Base-by-base conservation (phyloP, 345 rosid species). In the Rhodamnia rubescens region DNA sequence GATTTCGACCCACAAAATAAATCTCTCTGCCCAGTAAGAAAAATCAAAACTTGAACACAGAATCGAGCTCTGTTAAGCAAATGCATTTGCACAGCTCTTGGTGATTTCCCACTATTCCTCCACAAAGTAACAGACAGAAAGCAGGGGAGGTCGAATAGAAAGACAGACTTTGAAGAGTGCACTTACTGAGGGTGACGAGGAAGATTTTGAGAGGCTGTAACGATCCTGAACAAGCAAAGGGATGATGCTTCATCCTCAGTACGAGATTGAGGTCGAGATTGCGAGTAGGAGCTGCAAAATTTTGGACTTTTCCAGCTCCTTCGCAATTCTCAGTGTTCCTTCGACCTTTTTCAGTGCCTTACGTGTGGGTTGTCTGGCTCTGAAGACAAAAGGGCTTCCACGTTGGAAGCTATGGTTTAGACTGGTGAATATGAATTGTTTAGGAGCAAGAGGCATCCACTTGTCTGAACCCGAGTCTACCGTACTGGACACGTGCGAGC, bases 131-230 rank as follows among this genome's bases (percentile, higher is more conserved):
- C 58, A 29, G 56, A 82, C 54, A 69, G 26, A 36, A 69, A 69
- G 47, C 80, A 36, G 26, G 80, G 80, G 80, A 69, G 14, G 80
- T 36, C 80, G 47, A 53, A 44, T 26, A 61, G 47, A 47, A 53
- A 85, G 57, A 54, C 24, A 82, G 32, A 42, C 11, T 42, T 55
- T 26, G 52, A 55, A 58, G 44, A 51, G 78, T 57, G 82, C 56
- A 84, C 54, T 44, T 69, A 86, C 87, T 40, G 78, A 86, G 82
- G 16, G 61, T 52, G 82, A 86, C 81, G 85, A 86, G 52, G 58
- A 86, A 27, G 57, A 51, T 21, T 78, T 49, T 22, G 16, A 69
- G 64, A 49, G 54, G 49, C 84, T 36, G 49, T 16, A 82, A 52
- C 47, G 53, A 59, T 20, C 40, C 80, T 69, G 80, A 36, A 36